Percentiles rank a stretch among this genome's conserved stretches.
Evolutionary conservation across 805 yeast genomes (phyloP).

Genomic region (Yamadazyma akitaensis): DNA sequence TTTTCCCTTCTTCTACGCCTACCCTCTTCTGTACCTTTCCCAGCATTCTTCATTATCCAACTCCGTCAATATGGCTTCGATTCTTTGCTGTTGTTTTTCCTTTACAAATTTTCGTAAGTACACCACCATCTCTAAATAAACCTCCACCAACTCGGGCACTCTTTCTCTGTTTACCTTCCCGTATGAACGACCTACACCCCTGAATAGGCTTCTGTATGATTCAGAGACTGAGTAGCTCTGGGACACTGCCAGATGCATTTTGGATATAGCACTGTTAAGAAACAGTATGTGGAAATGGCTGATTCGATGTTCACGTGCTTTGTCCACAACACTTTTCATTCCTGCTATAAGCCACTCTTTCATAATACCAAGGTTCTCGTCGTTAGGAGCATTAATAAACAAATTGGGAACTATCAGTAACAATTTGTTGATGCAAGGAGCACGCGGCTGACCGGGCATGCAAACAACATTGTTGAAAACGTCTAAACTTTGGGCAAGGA

Average conservation of each 20-base stretch:
- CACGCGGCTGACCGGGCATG: background rate
- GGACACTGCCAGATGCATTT: background rate
- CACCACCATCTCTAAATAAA: background rate
- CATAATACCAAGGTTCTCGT: background rate
- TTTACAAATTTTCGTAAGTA: constrained; percentile 1
- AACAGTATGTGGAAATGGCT: background rate
- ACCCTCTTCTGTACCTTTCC: background rate
- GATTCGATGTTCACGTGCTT: background rate
- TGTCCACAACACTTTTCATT: background rate
- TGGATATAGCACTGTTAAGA: background rate
- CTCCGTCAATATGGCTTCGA: background rate
- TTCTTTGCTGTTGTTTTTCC: background rate
- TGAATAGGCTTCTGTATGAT: background rate
- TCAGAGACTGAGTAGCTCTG: background rate
- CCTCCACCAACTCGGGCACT: background rate
- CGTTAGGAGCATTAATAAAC: background rate
- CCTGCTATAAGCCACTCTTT: background rate
- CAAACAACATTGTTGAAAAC: background rate
- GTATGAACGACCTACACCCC: background rate
- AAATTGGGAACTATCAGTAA: background rate
- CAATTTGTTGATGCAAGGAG: background rate
- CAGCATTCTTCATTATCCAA: background rate
- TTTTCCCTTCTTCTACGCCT: background rate
- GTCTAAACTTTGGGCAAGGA: background rate
- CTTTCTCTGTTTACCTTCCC: background rate